Base-by-base conservation (phyloP, 2,329 filamentous ascomycete genomes). In the Sporothrix globosa region DNA sequence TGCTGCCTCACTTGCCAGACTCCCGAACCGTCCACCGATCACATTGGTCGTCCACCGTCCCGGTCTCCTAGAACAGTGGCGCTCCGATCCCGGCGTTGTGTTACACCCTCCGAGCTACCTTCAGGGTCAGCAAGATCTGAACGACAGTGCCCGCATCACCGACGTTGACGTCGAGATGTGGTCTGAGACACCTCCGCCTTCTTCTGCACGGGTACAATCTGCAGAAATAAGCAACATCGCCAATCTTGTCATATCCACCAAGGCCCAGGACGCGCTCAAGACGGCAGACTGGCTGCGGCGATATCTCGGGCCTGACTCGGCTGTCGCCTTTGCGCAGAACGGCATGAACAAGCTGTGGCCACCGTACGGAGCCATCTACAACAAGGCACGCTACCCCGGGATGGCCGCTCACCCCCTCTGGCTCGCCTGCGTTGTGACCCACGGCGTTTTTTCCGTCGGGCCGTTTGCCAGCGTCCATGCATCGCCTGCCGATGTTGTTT, bases 321-420 rank as follows among this genome's bases (percentile, higher is more conserved):
- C 92, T 0, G 87, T 97, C n/a, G 84, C 91, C 14, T 92, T 97
- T 75, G 82, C 92, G 30, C 94, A 97, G 75, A 97, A 97, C 75
- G 95, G 95, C 61, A 91, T 97, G 88, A 93, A 92, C 44, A 84
- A 82, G 73, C 78, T 87, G 19, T 88, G 86, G 86, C 85, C 85
- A 30, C 86, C 86, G 9, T 77, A 83, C 66, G 85, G 85, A 2
- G 74, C 75, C 4, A 71, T 76, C 1, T 87, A 87, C 75, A 77
- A 78, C 48, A 73, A 75, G 1, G 76, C 79, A 68, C 80, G 85
- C 21, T 86, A 82, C 69, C 74, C 30, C 24, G 17, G 9, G n/a
- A 7, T 48, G 0, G 14, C 4, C 7, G 19, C 73, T 30, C 34
- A 78, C 9, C 94, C 94, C 3, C 87, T 86, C 72, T 97, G 94